Conservation (phyloP, 768 basidiomycete species). For the Cystofilobasidium macerans region DNA sequence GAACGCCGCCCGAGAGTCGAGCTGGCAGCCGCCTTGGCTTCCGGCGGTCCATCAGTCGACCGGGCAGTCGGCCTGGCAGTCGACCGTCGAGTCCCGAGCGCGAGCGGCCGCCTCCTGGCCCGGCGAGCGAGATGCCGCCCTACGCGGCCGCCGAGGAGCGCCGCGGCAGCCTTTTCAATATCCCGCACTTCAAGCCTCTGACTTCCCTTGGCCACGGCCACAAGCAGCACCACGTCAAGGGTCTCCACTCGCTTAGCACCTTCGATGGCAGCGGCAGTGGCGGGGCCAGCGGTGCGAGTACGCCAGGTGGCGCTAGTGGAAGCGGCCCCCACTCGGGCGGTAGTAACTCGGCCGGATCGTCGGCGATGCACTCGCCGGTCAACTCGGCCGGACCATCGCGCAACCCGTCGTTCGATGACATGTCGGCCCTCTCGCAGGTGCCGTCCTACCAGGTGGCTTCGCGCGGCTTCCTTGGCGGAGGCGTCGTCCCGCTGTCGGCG, state of each 20-base stretch:
- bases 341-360: not conserved
- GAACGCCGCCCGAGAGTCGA: constrained; percentile 36
- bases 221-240: not conserved
- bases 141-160: constrained; percentile 40
- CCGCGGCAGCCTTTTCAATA: constrained; percentile 37
- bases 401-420: constrained; percentile 27
- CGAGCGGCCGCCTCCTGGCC: not conserved
- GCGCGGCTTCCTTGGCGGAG: constrained; percentile 74
- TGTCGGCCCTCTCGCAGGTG: constrained; percentile 53
- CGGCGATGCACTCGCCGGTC: not conserved
- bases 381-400: constrained; percentile 22
- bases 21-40: constrained; percentile 26
- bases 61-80: constrained; percentile 39
- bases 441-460: constrained; percentile 78
- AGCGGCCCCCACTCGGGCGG: not conserved
- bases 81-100: constrained; percentile 55
- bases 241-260: constrained; percentile 5
- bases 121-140: constrained; percentile 33
- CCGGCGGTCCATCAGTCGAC: constrained; percentile 36
- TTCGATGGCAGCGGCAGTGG: too few species aligned
- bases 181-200: constrained; percentile 29
- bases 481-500: constrained; percentile 71
- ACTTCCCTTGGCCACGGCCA: constrained; percentile 29
- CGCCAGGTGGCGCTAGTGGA: too few species aligned
- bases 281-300: too few species aligned